Conservation (phyloP, 495 filamentous ascomycete species). For the Penicillium cataractarum region DNA sequence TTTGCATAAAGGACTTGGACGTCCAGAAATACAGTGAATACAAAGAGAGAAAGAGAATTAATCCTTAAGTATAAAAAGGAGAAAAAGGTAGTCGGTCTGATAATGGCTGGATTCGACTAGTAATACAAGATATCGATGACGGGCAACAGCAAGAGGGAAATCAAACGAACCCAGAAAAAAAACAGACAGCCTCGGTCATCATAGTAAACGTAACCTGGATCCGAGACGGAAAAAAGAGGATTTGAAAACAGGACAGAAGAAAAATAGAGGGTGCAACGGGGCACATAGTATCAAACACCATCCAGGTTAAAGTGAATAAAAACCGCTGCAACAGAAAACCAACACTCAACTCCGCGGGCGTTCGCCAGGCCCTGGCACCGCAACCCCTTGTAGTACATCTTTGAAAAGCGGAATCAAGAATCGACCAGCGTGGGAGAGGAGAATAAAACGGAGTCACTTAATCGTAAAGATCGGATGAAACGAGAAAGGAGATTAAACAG, state of each 20-base stretch:
- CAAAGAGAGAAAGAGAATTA: neutral
- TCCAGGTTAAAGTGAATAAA: slow-evolving; percentile 3
- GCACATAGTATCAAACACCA: neutral
- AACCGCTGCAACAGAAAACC: slow-evolving; percentile 12
- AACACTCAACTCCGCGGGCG: slow-evolving; percentile 21
- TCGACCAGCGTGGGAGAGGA: neutral
- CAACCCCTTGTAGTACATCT: slow-evolving; percentile 26
- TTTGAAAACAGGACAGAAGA: slow-evolving; percentile 18
- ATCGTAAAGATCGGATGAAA: slow-evolving; percentile 16
- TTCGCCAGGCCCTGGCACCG: slow-evolving; percentile 20
- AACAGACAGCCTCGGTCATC: slow-evolving; percentile 24
- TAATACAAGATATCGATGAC: slow-evolving; percentile 26
- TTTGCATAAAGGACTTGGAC: too few relatives aligned
- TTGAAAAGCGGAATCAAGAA: slow-evolving; percentile 18
- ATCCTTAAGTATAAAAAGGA: too few relatives aligned
- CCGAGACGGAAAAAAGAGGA: slow-evolving; percentile 21
- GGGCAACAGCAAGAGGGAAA: slow-evolving; percentile 20
- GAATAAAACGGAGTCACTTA: slow-evolving; percentile 1
- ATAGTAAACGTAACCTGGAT: slow-evolving; percentile 23
- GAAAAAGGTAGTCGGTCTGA: slow-evolving; percentile 3
- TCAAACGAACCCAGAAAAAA: slow-evolving; percentile 11
- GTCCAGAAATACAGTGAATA: neutral
- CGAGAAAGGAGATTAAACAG: slow-evolving; percentile 6
- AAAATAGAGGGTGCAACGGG: neutral
- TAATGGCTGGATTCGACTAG: slow-evolving; percentile 31